Conservation (phyloP, 164 flowering plant genomes). For the Dillenia suffruticosa region DNA sequence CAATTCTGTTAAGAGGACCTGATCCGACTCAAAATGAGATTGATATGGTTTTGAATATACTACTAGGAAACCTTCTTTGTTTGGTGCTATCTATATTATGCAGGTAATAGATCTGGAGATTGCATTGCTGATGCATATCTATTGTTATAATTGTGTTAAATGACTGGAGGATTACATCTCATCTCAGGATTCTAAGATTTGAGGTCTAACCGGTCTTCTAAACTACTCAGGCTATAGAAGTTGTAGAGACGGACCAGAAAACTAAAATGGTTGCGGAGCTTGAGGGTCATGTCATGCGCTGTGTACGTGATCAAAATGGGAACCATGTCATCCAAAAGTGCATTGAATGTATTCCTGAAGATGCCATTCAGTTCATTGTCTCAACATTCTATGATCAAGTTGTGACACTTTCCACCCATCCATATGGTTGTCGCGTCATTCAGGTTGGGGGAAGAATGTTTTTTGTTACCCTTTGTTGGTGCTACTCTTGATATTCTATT, state of each 20-base stretch:
- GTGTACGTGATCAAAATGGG: slow-evolving; percentile 98
- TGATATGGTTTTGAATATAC: too few relatives aligned
- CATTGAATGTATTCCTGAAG: slow-evolving; percentile 95
- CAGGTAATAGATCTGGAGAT: slow-evolving; percentile 33
- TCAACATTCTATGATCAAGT: slow-evolving; percentile 85
- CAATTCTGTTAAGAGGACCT: too few relatives aligned
- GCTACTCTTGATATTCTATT: not conserved
- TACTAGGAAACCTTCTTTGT: too few relatives aligned
- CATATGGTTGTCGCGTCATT: slow-evolving; percentile 96
- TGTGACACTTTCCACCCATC: slow-evolving; percentile 90
- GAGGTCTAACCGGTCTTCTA: too few relatives aligned
- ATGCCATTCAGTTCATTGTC: slow-evolving; percentile 78
- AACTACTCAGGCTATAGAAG: slow-evolving; percentile 83
- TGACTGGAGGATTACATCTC: too few relatives aligned
- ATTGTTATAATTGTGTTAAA: too few relatives aligned
- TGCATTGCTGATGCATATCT: too few relatives aligned
- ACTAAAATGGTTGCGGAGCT: slow-evolving; percentile 88
- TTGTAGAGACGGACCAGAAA: slow-evolving; percentile 92
- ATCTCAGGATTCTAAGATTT: too few relatives aligned
- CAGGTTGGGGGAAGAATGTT: slow-evolving; percentile 47
- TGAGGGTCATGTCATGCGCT: slow-evolving; percentile 88
- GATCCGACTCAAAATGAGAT: too few relatives aligned
- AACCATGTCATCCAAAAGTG: slow-evolving; percentile 99
- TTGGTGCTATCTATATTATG: not conserved
- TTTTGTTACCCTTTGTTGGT: not conserved